Percentiles rank a stretch among this genome's conserved stretches.
phyloP scores from a whole-genome alignment of 2,329 filamentous ascomycete genomes.

The Dactylellina leptospora region DNA sequence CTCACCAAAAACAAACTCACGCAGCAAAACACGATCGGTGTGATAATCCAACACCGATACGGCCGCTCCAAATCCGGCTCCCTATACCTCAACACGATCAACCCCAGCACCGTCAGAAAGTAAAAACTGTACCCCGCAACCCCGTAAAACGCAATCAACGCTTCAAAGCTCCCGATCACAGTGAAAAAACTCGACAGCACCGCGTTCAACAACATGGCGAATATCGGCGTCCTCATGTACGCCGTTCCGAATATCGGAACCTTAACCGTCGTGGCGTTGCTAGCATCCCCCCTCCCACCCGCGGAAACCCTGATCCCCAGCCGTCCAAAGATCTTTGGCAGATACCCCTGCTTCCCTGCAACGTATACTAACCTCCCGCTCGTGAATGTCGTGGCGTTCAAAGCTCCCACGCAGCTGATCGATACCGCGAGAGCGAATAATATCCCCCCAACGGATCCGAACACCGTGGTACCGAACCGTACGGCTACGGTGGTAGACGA shows the following conservation, averaged over 20 bases:
- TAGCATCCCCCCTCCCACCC: constrained; percentile 56
- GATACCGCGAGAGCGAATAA: constrained; percentile 88
- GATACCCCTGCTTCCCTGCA: constrained; percentile 92
- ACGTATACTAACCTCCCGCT: constrained; percentile 90
- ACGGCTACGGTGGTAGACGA: constrained; percentile 95
- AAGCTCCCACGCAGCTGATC: constrained; percentile 89
- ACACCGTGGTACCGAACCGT: constrained; percentile 85
- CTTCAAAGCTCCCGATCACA: constrained; percentile 85
- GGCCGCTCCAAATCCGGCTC: constrained; percentile 89
- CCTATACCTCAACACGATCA: constrained; percentile 86
- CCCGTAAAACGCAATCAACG: constrained; percentile 94
- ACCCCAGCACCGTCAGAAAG: constrained; percentile 89
- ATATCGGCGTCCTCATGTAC: constrained; percentile 76
- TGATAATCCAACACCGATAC: constrained; percentile 95
- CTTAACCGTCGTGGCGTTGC: constrained; percentile 60
- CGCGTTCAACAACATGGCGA: constrained; percentile 85
- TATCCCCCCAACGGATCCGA: constrained; percentile 82
- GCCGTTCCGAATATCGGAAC: constrained; percentile 31
- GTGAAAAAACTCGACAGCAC: constrained; percentile 79
- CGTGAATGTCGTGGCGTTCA: constrained; percentile 95
- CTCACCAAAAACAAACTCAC: constrained; percentile 91
- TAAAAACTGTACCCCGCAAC: constrained; percentile 98
- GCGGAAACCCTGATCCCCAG: constrained; percentile 73
- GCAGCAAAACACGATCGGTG: constrained; percentile 97
- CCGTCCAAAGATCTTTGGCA: constrained; percentile 82